A percentile compares a stretch with the other conserved stretches of the same genome.
Conservation (phyloP, 805 yeast species). For the Saccharomyces jurei region DNA sequence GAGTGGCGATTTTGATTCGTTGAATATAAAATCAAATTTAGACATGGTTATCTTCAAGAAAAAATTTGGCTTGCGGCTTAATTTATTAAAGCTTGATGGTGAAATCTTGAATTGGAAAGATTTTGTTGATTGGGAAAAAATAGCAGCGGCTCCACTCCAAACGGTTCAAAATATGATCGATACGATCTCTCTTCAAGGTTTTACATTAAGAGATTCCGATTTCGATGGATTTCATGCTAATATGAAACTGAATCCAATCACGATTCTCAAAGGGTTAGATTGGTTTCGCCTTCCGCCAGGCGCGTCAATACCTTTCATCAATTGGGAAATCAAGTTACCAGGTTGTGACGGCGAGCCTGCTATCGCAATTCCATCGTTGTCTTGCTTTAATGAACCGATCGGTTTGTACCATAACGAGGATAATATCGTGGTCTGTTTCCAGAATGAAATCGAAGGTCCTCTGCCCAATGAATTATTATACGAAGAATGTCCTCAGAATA, state of each 20-base stretch:
- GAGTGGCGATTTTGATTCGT: constrained; percentile 18
- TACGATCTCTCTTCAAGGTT: constrained; percentile 17
- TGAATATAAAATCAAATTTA: constrained; percentile 22
- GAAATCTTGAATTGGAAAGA: constrained; percentile 19
- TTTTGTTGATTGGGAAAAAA: constrained; percentile 13
- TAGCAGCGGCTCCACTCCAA: background rate
- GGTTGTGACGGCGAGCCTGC: constrained; percentile 31
- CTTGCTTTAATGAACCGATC: constrained; percentile 10
- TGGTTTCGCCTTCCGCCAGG: constrained; percentile 13
- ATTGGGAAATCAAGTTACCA: constrained; percentile 32
- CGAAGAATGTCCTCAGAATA: constrained; percentile 16
- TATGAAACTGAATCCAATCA: constrained; percentile 18
- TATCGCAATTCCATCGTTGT: constrained; percentile 25
- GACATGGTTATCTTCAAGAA: constrained; percentile 15
- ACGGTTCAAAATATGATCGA: constrained; percentile 11
- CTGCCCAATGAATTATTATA: constrained; percentile 20
- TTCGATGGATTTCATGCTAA: constrained; percentile 21
- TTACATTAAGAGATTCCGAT: constrained; percentile 17
- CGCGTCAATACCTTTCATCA: constrained; percentile 28
- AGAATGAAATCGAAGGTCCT: constrained; percentile 17
- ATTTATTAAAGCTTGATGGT: constrained; percentile 4
- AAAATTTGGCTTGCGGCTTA: background rate
- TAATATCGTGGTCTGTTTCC: constrained; percentile 1
- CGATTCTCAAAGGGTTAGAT: constrained; percentile 9
- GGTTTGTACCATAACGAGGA: constrained; percentile 2